Base-by-base conservation (phyloP, 2,329 filamentous ascomycete genomes). In the Dactylellina parvicollis region DNA sequence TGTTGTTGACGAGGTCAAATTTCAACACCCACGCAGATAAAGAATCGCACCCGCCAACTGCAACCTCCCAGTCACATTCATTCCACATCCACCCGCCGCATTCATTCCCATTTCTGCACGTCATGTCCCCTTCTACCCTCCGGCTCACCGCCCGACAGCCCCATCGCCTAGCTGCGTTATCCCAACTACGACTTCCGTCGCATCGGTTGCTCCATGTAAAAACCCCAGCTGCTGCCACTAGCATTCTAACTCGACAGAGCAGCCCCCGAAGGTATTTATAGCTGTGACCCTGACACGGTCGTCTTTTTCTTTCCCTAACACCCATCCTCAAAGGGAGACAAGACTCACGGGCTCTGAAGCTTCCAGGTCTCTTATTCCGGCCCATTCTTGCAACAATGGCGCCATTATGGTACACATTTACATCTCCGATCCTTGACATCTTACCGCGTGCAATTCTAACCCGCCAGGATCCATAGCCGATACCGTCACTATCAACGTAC, bases 401-500 rank as follows among this genome's bases (percentile, higher is more conserved):
- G 67, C 46, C 47, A 56, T 49, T 72, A 72, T 54, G 67, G 67
- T 72, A 72, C 52, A 24, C 18, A 52, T 40, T 52, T 34, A 30
- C 32, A 24, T 22, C 42, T 34, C 38, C 42, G 8, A 32, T 18
- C n/a, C 55, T n/a, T 24, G 10, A 20, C 47, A 8, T n/a, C 30
- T 28, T n/a, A 34, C 30, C 18, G 30, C 47, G 34, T n/a, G 24
- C 40, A 26, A 60, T 50, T 55, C 42, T 62, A 54, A 38, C 49
- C 7, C 30, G 8, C 30, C 10, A 30, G 24, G 20, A 26, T 20
- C 40, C 16, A 59, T 20, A 77, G 93, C 93, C 80, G 92, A 96
- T 80, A 89, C 87, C 77, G 40, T 72, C 20, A 83, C 94, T 75
- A 88, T 99, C 81, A 94, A 98, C 83, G 95, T 98, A 77, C 95